phyloP scores from a whole-genome alignment of 2,329 filamentous ascomycete species.

The Dothistroma pini region DNA sequence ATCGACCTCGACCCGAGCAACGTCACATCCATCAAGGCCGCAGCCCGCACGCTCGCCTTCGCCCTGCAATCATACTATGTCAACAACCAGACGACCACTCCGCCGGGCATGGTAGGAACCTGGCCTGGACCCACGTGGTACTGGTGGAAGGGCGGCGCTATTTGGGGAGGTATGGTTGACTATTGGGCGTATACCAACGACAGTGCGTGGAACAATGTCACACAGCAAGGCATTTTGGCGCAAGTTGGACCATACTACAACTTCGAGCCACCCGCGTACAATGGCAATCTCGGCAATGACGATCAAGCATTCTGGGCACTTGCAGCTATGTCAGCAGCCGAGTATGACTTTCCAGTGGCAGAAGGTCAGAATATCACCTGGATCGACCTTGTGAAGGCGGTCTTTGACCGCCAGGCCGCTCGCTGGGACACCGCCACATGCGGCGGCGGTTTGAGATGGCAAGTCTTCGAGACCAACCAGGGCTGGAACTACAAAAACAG shows the following conservation, averaged over 20 bases:
- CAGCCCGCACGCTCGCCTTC: constrained; percentile 33
- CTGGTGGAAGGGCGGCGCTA: constrained; percentile 43
- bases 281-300: constrained; percentile 45
- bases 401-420: constrained; percentile 71
- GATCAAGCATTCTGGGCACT: constrained; percentile 80
- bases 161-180: constrained; percentile 39
- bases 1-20: constrained; percentile 22
- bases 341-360: constrained; percentile 70
- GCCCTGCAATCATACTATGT: constrained; percentile 35
- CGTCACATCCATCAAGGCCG: constrained; percentile 33
- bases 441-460: constrained; percentile 76
- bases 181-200: constrained; percentile 48
- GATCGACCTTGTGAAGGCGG: constrained; percentile 73
- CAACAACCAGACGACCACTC: constrained; percentile 33
- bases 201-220: constrained; percentile 39
- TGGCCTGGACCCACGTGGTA: constrained; percentile 46
- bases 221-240: constrained; percentile 40
- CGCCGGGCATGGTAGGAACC: constrained; percentile 36
- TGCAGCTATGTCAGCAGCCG: constrained; percentile 72
- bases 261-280: constrained; percentile 41
- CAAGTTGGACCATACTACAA: constrained; percentile 42
- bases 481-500: constrained; percentile 61
- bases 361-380: constrained; percentile 52
- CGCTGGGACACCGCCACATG: constrained; percentile 68
- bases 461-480: constrained; percentile 73